Conservation (phyloP, 1,284 basidiomycete genomes). For the Malassezia dermatis region DNA sequence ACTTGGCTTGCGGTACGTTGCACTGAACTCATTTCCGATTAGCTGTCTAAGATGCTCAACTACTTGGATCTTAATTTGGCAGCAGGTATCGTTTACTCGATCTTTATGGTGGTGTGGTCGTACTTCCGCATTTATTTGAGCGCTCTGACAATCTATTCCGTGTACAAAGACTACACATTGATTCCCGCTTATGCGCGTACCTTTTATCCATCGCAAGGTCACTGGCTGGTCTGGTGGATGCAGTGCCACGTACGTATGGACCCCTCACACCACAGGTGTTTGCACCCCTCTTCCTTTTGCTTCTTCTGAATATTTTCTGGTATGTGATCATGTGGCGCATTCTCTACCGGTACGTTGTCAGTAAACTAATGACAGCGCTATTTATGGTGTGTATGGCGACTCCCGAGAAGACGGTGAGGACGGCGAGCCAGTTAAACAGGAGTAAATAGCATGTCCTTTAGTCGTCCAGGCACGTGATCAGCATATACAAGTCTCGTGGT, state of each 20-base stretch:
- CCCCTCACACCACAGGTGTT: conserved; percentile 23
- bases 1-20: conserved; percentile 55
- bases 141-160: conserved; percentile 72
- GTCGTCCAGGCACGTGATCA: neutral
- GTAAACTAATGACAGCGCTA: conserved; percentile 13
- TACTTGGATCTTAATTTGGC: conserved; percentile 36
- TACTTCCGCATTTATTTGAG: conserved; percentile 96
- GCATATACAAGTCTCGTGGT: too few species aligned
- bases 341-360: conserved; percentile 22
- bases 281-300: conserved; percentile 39
- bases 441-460: neutral
- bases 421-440: conserved; percentile 12
- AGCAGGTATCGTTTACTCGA: conserved; percentile 28
- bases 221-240: conserved; percentile 45
- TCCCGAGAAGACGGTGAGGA: conserved; percentile 42
- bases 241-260: conserved; percentile 24
- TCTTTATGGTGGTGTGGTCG: conserved; percentile 44
- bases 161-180: conserved; percentile 68
- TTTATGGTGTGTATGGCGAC: conserved; percentile 29
- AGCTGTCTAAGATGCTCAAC: conserved; percentile 48
- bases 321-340: conserved; percentile 44
- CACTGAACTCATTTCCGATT: neutral
- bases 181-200: conserved; percentile 53
- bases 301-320: conserved; percentile 45
- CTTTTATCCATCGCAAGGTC: conserved; percentile 37